Conservation (phyloP, 371 early-diverging fungal species). For the Rhizopus stolonifer region DNA sequence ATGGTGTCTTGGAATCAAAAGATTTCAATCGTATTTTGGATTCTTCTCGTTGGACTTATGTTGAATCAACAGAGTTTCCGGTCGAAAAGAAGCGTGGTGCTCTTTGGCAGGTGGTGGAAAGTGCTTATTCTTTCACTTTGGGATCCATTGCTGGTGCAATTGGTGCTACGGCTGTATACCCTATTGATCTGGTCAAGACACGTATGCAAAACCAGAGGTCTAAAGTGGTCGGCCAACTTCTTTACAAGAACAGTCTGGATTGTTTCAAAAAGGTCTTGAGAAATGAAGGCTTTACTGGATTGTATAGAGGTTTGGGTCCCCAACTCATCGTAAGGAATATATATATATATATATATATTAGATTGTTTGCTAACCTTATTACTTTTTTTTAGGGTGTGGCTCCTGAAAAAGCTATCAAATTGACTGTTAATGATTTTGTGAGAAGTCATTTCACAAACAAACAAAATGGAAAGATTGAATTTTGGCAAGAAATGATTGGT, state of each 20-base stretch:
- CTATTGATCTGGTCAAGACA: slow-evolving; percentile 97
- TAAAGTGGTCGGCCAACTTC: slow-evolving; percentile 84
- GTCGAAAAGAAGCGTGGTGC: slow-evolving; percentile 19
- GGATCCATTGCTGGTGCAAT: slow-evolving; percentile 95
- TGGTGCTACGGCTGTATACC: slow-evolving; percentile 95
- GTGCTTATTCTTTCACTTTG: slow-evolving; percentile 72
- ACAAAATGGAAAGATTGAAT: slow-evolving; percentile 72
- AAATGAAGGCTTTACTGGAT: slow-evolving; percentile 88
- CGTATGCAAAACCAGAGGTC: slow-evolving; percentile 98
- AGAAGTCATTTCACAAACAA: slow-evolving; percentile 69
- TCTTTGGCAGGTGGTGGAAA: slow-evolving; percentile 41
- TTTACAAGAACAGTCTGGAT: slow-evolving; percentile 92
- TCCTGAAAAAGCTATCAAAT: slow-evolving; percentile 98
- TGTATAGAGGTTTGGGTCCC: slow-evolving; percentile 95
- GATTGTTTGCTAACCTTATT: too few relatives aligned
- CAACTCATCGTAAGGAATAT: slow-evolving; percentile 81
- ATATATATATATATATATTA: slow-evolving; percentile 19
- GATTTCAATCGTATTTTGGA: slow-evolving; percentile 70
- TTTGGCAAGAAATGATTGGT: slow-evolving; percentile 82
- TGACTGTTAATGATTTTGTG: slow-evolving; percentile 94
- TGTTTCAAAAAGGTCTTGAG: slow-evolving; percentile 93
- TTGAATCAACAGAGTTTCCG: slow-evolving; percentile 9
- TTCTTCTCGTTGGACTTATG: slow-evolving; percentile 68
- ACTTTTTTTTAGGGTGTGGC: slow-evolving; percentile 72
- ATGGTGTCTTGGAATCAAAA: slow-evolving; percentile 51